Percentiles rank a stretch among this genome's conserved stretches.
These are phyloP conservation scores for Brettanomyces naardenensis DNA, from an alignment of 805 yeast genomes.

Conservation along the genomic window DNA sequence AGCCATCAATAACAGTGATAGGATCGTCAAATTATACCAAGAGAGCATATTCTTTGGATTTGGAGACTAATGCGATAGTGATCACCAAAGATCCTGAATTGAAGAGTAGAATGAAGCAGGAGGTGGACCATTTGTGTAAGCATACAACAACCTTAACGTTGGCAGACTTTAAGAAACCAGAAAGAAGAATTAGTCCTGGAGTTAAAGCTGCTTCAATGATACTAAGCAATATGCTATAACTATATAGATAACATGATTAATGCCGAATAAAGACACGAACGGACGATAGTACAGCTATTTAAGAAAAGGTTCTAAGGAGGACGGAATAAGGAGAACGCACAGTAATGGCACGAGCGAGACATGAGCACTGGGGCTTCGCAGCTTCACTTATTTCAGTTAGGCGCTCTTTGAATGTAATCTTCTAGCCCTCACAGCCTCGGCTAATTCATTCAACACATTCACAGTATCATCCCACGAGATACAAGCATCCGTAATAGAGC, in stretches of 20 bases:
- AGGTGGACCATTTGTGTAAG: conserved; percentile 50
- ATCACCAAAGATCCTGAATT: conserved; percentile 61
- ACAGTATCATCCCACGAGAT: conserved; percentile 85
- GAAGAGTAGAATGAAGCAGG: conserved; percentile 48
- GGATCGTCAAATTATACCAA: conserved; percentile 94
- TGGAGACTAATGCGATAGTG: conserved; percentile 80
- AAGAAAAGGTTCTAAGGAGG: no score
- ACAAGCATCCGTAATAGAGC: conserved; percentile 97
- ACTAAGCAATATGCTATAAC: conserved; percentile 44
- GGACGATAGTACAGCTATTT: no score
- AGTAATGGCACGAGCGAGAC: no score
- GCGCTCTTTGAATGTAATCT: no score
- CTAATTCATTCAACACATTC: conserved; percentile 56
- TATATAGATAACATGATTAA: not conserved
- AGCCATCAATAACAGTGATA: conserved; percentile 70
- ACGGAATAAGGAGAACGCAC: no score
- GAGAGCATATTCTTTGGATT: conserved; percentile 78
- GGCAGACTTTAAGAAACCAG: conserved; percentile 55
- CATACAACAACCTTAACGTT: conserved; percentile 46
- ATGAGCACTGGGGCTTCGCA: no score
- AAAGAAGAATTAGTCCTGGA: conserved; percentile 52
- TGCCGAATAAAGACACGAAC: not conserved
- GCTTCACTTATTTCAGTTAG: no score
- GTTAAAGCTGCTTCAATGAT: conserved; percentile 62
- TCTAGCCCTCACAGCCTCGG: conserved; percentile 76